Conservation (phyloP, 331 rosid species). For the Rosa hybrid region DNA sequence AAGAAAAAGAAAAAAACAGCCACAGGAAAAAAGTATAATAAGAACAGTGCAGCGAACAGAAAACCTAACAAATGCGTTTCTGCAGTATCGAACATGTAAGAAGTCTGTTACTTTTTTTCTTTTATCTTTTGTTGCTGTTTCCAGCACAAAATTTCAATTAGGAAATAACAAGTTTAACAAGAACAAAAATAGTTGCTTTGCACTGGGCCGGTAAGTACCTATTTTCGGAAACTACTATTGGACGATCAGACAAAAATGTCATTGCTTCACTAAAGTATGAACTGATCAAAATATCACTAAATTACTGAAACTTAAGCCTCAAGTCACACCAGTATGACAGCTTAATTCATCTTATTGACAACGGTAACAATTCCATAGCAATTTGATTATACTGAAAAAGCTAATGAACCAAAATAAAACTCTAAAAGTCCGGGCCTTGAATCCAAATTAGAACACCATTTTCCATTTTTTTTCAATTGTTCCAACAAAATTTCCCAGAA, state of each 20-base stretch:
- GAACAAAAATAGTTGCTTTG: too few relatives aligned
- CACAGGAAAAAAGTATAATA: not conserved
- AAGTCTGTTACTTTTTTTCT: not conserved
- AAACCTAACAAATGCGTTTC: not conserved
- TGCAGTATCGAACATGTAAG: not conserved
- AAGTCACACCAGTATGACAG: not conserved
- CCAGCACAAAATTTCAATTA: not conserved
- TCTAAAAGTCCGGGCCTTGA: not conserved
- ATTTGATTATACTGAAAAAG: not conserved
- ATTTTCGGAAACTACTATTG: slow-evolving; percentile 5
- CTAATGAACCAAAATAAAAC: not conserved
- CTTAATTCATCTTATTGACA: not conserved
- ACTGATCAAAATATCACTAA: not conserved
- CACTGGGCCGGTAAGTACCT: not conserved
- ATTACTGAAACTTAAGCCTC: not conserved
- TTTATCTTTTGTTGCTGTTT: not conserved
- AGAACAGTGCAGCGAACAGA: not conserved
- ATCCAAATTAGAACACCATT: too few relatives aligned
- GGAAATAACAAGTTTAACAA: not conserved
- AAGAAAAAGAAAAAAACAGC: not conserved
- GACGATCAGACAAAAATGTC: not conserved
- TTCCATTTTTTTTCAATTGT: not conserved
- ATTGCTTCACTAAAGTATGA: not conserved
- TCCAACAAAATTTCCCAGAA: slow-evolving; percentile 1
- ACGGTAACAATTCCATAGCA: not conserved